phyloP scores from a whole-genome alignment of 306 rosid species.

The Quercus berberidifolia region DNA sequence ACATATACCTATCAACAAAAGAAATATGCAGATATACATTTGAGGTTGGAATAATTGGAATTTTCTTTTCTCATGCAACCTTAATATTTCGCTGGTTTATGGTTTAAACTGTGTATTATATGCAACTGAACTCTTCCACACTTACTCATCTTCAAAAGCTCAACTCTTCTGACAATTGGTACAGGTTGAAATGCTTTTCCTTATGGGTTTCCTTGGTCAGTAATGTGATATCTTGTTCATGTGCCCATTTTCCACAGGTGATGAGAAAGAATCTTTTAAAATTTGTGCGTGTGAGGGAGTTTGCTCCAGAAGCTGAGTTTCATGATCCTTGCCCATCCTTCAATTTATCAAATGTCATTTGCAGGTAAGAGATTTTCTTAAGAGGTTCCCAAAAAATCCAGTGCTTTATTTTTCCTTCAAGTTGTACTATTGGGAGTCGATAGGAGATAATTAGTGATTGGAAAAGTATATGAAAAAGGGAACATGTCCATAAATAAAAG shows the following conservation, averaged over 20 bases:
- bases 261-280: slow-evolving; percentile 79
- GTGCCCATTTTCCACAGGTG: slow-evolving; percentile 49
- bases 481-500: too few relatives aligned
- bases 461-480: not conserved
- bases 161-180: not conserved
- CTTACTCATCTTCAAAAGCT: not conserved
- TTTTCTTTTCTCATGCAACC: not conserved
- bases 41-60: not conserved
- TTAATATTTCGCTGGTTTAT: not conserved
- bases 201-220: slow-evolving; percentile 10
- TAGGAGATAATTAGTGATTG: not conserved
- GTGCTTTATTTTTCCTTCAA: not conserved
- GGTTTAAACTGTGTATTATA: not conserved
- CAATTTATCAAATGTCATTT: slow-evolving; percentile 75
- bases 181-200: not conserved
- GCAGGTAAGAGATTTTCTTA: slow-evolving; percentile 54
- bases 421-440: not conserved
- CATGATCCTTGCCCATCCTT: slow-evolving; percentile 54
- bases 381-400: not conserved
- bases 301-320: slow-evolving; percentile 91
- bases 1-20: too few relatives aligned
- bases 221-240: slow-evolving; percentile 24
- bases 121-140: not conserved
- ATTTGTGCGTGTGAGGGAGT: slow-evolving; percentile 70
- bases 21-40: not conserved